These are phyloP conservation scores for Begonia masoniana DNA, from an alignment of 306 rosid genomes.

Conservation along the genomic window DNA sequence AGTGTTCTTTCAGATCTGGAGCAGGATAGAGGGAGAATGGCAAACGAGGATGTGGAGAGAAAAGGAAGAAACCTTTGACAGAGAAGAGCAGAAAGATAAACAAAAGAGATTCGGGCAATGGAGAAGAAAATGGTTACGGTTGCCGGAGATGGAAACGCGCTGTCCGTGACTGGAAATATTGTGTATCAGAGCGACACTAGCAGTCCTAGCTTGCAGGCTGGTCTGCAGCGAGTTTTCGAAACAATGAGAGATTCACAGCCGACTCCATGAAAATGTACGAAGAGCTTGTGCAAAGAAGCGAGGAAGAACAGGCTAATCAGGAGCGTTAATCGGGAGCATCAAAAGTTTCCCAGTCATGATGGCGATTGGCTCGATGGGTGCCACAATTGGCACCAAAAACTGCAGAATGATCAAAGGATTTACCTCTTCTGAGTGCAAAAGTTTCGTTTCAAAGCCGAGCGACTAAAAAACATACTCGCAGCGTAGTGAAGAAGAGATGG, in stretches of 20 bases:
- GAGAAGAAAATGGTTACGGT: slow-evolving; percentile 49
- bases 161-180: slow-evolving; percentile 40
- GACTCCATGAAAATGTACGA: slow-evolving; percentile 59
- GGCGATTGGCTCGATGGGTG: slow-evolving; percentile 1
- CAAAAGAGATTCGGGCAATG: slow-evolving; percentile 76
- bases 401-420: too few relatives aligned
- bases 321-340: slow-evolving; percentile 23
- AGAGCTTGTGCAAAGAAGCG: slow-evolving; percentile 63
- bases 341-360: slow-evolving; percentile 17
- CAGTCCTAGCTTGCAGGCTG: slow-evolving; percentile 54
- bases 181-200: slow-evolving; percentile 71
- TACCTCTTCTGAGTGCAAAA: too few relatives aligned
- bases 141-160: slow-evolving; percentile 40
- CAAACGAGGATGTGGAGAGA: slow-evolving; percentile 68
- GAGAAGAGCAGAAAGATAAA: slow-evolving; percentile 82
- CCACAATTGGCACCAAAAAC: too few relatives aligned
- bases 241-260: slow-evolving; percentile 81
- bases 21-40: slow-evolving; percentile 56
- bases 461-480: too few relatives aligned
- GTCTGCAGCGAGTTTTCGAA: slow-evolving; percentile 83
- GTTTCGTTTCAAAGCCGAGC: too few relatives aligned
- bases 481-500: too few relatives aligned
- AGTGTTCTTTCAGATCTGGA: slow-evolving; percentile 80
- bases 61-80: slow-evolving; percentile 58
- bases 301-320: slow-evolving; percentile 31